Evolutionary conservation across 73 alveolate species (phyloP), one percentile per base, ranked within the genome.

Genomic region (Symbiodinium natans): DNA sequence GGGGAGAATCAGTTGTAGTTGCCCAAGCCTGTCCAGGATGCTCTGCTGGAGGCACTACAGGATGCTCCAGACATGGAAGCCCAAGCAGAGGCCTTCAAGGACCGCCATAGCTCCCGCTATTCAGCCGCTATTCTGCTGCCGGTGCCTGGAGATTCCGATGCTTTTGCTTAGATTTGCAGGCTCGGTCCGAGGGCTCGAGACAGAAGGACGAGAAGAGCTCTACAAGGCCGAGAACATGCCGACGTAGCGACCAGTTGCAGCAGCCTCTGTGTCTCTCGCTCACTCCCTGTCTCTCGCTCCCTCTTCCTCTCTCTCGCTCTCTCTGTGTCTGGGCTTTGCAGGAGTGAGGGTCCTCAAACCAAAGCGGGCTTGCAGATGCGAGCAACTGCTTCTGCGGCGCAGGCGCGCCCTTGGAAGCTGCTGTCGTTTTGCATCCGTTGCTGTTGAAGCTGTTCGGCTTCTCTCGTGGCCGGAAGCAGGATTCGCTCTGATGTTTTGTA

Each of bases 31-130:
- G 56, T 5, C 63, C 63, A 63, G 80, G 80, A 63, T n/a, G 80
- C 80, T 29, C 38, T 63, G 38, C 38, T 63, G 80, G 80, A 63
- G 36, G 80, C 80, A 17, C 80, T 63, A 36, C 80, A 63, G 36
- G 80, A 63, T 63, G 80, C 80, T 63, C 80, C 80, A 17, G 80
- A 63, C 13, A 36, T 29, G 21, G 40, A 2, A 3, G 80, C 80
- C 80, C 80, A 63, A 29, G 80, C 80, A n/a, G 80, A 31, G 36
- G 80, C 80, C 80, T 63, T 63, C 80, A 63, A 63, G 80, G 80
- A 52, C n/a, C n/a, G 68, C 68, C 68, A 27, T 27, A 52, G 68
- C 68, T 7, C 27, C 23, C 63, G 68, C 5, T 27, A 52, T n/a
- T n/a, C n/a, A n/a, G n/a, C 59, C 59, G 0, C 34, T 21, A 19